A percentile compares a stretch with the other conserved stretches of the same genome.
Conservation (phyloP, 805 yeast genomes). For the Ogataea zsoltii region DNA sequence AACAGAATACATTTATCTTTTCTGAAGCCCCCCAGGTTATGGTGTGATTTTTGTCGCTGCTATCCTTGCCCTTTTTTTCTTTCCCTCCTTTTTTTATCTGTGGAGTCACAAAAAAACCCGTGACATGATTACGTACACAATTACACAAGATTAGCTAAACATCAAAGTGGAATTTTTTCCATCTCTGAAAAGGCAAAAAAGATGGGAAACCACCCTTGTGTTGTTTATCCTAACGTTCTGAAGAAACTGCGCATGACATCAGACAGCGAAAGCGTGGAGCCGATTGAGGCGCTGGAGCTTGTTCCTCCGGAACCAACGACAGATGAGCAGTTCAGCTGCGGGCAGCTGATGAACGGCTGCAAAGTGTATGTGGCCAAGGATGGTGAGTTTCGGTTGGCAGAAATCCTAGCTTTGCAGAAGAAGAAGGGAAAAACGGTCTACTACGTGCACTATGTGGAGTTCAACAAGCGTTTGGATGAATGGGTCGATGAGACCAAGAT, state of each 20-base stretch:
- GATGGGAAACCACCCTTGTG: background rate
- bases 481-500: conserved; percentile 81
- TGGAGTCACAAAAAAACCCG: no score
- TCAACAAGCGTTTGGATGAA: conserved; percentile 94
- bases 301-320: conserved; percentile 34
- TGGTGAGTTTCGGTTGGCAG: conserved; percentile 78
- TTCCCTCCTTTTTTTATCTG: no score
- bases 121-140: no score
- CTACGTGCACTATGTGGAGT: conserved; percentile 93
- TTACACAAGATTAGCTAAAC: no score
- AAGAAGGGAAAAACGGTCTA: conserved; percentile 77
- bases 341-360: conserved; percentile 71
- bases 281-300: conserved; percentile 29
- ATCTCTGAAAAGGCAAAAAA: background rate
- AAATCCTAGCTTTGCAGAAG: conserved; percentile 72
- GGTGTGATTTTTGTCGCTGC: no score
- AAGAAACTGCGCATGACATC: conserved; percentile 30
- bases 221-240: background rate
- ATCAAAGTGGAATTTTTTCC: no score
- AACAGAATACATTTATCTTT: no score
- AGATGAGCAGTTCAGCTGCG: conserved; percentile 33
- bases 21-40: no score
- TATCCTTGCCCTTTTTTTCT: no score
- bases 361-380: conserved; percentile 83
- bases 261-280: conserved; percentile 32